A percentile compares a stretch with the other conserved stretches of the same genome.
Conservation (phyloP, 169 alveolate genomes). For the Plasmodium falciparum region DNA sequence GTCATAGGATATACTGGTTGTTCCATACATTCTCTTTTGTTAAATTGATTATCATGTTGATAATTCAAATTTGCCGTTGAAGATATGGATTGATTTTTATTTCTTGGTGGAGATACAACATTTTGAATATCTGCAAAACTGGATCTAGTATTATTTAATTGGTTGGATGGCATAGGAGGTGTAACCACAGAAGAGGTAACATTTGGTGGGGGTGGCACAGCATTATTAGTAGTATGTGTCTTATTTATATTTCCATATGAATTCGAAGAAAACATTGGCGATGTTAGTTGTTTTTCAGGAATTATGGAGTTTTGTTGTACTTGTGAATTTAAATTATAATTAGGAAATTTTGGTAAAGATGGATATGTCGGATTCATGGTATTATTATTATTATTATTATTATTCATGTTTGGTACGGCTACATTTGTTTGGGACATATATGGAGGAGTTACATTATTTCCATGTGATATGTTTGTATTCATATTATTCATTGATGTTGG, state of each 20-base stretch:
- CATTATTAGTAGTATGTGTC: conserved; percentile 8
- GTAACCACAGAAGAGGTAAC: neutral
- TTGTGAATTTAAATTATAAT: neutral
- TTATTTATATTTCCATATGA: conserved; percentile 45
- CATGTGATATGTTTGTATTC: neutral
- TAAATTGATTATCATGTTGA: conserved; percentile 13
- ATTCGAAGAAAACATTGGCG: conserved; percentile 14
- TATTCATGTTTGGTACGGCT: neutral
- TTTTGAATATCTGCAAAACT: conserved; percentile 14
- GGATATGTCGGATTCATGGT: neutral
- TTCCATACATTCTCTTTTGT: conserved; percentile 44
- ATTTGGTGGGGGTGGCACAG: neutral
- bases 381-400: conserved; percentile 3
- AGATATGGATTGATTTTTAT: conserved; percentile 18
- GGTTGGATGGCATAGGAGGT: conserved; percentile 2
- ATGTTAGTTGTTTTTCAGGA: neutral
- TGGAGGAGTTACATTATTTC: neutral
- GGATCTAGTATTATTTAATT: conserved; percentile 8
- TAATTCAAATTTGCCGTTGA: neutral
- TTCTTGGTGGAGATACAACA: conserved; percentile 17
- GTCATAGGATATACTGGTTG: neutral
- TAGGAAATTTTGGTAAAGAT: conserved; percentile 19
- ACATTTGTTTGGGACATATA: neutral
- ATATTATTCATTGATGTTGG: conserved; percentile 21
- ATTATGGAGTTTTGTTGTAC: neutral